Evolutionary conservation across 768 basidiomycete genomes (phyloP).

Genomic region (Hygrophorus pudorinus): DNA sequence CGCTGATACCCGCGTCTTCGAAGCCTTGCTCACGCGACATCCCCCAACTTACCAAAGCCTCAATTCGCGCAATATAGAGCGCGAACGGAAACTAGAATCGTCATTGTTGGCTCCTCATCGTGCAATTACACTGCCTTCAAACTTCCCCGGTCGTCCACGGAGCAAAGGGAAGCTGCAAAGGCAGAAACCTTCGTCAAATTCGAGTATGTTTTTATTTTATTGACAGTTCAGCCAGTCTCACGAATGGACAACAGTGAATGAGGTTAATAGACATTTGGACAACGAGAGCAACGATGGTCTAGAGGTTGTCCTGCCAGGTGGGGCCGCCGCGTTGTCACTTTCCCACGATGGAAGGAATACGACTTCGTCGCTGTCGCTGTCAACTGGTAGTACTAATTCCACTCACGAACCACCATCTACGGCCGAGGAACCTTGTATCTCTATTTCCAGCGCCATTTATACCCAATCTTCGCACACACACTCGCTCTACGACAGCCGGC

Average conservation of each 20-base stretch:
- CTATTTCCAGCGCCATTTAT: slow-evolving; percentile 33
- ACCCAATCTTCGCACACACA: slow-evolving; percentile 21
- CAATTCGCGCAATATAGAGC: too few species aligned
- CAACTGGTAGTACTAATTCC: slow-evolving; percentile 5
- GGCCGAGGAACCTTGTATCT: slow-evolving; percentile 27
- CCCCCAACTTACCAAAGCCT: too few species aligned
- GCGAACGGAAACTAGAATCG: too few species aligned
- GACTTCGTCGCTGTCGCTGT: slow-evolving; percentile 18
- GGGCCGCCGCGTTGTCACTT: slow-evolving; percentile 22
- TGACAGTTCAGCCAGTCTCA: too few species aligned
- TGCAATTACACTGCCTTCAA: too few species aligned
- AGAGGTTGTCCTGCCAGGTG: slow-evolving; percentile 1
- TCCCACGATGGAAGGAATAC: slow-evolving; percentile 19
- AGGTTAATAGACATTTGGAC: background rate
- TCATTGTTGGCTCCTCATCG: too few species aligned
- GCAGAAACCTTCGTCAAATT: too few species aligned
- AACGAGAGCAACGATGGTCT: background rate
- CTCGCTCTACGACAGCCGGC: slow-evolving; percentile 15
- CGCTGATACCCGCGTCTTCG: too few species aligned
- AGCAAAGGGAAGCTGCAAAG: too few species aligned
- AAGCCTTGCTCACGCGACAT: too few species aligned
- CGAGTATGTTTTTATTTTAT: too few species aligned
- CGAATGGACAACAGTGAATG: background rate
- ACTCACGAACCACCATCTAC: slow-evolving; percentile 22
- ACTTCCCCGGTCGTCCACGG: too few species aligned